Conservation (phyloP, 371 early-diverging fungal species). For the Syncephalastrum sp. region DNA sequence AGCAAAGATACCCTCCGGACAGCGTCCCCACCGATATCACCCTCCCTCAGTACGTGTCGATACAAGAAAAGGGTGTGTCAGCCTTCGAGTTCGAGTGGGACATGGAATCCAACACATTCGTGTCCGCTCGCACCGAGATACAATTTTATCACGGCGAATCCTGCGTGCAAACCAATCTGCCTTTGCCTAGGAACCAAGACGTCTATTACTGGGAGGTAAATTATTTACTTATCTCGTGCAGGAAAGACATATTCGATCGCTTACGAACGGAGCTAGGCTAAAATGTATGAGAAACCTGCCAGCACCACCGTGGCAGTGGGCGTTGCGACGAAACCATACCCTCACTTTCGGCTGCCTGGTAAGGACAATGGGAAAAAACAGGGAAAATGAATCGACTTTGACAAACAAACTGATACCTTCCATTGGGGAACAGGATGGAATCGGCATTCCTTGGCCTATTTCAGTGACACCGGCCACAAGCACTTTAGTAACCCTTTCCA, state of each 20-base stretch:
- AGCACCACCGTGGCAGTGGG: constrained; percentile 64
- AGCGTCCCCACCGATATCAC: constrained; percentile 70
- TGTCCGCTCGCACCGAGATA: constrained; percentile 76
- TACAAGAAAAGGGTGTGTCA: constrained; percentile 82
- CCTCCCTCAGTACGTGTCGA: constrained; percentile 61
- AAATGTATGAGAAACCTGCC: constrained; percentile 69
- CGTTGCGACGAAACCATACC: constrained; percentile 70
- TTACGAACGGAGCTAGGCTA: constrained; percentile 34
- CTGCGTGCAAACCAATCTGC: constrained; percentile 81
- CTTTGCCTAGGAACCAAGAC: constrained; percentile 76
- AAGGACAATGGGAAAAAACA: constrained; percentile 13
- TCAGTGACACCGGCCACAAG: constrained; percentile 64
- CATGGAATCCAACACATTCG: constrained; percentile 60
- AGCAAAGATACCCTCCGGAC: constrained; percentile 60
- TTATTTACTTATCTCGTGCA: not conserved
- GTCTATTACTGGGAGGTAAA: constrained; percentile 66
- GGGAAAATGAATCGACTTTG: not conserved
- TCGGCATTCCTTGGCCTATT: constrained; percentile 72
- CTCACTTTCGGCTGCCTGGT: constrained; percentile 69
- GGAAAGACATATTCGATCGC: not conserved
- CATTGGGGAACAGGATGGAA: constrained; percentile 55
- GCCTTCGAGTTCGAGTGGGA: constrained; percentile 84
- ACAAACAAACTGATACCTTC: not conserved
- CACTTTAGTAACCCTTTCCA: constrained; percentile 65
- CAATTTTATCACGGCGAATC: constrained; percentile 69